phyloP scores from a whole-genome alignment of 2,329 filamentous ascomycete species.

The Alternaria brassicicola region DNA sequence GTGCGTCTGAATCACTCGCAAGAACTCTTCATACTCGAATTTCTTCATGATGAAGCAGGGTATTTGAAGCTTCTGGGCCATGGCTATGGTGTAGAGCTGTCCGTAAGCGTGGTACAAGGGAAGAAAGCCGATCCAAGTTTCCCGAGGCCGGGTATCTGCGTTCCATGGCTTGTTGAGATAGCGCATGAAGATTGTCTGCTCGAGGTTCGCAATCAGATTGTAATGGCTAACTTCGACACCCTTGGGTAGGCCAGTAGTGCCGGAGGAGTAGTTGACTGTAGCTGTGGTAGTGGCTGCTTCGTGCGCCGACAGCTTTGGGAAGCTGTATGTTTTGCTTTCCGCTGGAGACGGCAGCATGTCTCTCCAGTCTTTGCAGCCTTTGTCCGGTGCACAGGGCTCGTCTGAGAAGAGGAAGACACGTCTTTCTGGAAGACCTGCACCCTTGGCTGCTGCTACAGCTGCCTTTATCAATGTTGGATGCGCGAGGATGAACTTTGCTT shows the following conservation, averaged over 20 bases:
- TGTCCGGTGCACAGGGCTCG: slow-evolving; percentile 24
- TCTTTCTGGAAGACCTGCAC: slow-evolving; percentile 36
- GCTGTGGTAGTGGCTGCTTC: slow-evolving; percentile 43
- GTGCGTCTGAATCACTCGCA: slow-evolving; percentile 47
- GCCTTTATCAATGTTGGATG: slow-evolving; percentile 39
- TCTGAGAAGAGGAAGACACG: slow-evolving; percentile 46
- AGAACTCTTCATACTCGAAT: slow-evolving; percentile 50
- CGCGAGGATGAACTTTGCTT: slow-evolving; percentile 40
- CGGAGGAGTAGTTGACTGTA: slow-evolving; percentile 60
- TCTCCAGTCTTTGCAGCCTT: slow-evolving; percentile 43
- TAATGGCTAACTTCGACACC: slow-evolving; percentile 58
- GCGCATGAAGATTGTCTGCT: slow-evolving; percentile 57
- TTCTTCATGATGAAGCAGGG: slow-evolving; percentile 52
- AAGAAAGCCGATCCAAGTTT: slow-evolving; percentile 57
- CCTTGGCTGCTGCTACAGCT: slow-evolving; percentile 37
- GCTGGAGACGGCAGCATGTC: slow-evolving; percentile 33
- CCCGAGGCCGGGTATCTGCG: slow-evolving; percentile 50
- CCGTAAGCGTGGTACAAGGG: slow-evolving; percentile 57
- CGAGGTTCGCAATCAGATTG: slow-evolving; percentile 58
- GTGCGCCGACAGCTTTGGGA: slow-evolving; percentile 32
- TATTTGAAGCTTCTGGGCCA: slow-evolving; percentile 55
- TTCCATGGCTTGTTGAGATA: slow-evolving; percentile 51
- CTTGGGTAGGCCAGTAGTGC: slow-evolving; percentile 60
- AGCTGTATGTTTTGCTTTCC: slow-evolving; percentile 37
- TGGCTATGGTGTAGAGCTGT: slow-evolving; percentile 49